These are phyloP conservation scores for Przewalskia tangutica DNA, from an alignment of 257 asterid species.

Conservation along the genomic window DNA sequence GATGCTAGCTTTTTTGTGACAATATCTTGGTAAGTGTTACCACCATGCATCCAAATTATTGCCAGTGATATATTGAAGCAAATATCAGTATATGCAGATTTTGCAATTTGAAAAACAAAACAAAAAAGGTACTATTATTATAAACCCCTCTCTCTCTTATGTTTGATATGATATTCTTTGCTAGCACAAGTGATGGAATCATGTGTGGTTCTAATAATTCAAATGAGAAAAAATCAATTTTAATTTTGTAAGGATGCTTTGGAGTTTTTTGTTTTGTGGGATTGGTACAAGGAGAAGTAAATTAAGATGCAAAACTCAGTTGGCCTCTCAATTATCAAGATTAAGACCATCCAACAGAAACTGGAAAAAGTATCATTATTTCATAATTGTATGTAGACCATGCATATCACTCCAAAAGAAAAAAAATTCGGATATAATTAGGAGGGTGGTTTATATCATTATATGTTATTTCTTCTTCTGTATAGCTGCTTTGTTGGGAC, in stretches of 20 bases:
- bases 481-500: too few relatives aligned
- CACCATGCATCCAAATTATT: background rate
- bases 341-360: slow-evolving; percentile 5
- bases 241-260: slow-evolving; percentile 19
- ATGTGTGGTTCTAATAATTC: slow-evolving; percentile 22
- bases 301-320: slow-evolving; percentile 23
- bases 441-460: too few relatives aligned
- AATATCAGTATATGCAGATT: slow-evolving; percentile 1
- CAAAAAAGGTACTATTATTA: background rate
- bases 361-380: background rate
- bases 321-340: slow-evolving; percentile 19
- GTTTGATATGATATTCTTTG: slow-evolving; percentile 5
- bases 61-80: background rate
- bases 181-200: slow-evolving; percentile 14
- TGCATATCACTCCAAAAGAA: background rate
- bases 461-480: too few relatives aligned
- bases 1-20: background rate
- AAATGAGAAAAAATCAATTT: slow-evolving; percentile 17
- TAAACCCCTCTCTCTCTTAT: background rate
- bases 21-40: background rate
- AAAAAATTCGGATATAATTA: too few relatives aligned
- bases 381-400: background rate
- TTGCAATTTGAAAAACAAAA: background rate
- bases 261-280: slow-evolving; percentile 13
- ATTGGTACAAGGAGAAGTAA: slow-evolving; percentile 17